phyloP scores from a whole-genome alignment of 2,329 filamentous ascomycete species.

The Microcyclospora pomicola region DNA sequence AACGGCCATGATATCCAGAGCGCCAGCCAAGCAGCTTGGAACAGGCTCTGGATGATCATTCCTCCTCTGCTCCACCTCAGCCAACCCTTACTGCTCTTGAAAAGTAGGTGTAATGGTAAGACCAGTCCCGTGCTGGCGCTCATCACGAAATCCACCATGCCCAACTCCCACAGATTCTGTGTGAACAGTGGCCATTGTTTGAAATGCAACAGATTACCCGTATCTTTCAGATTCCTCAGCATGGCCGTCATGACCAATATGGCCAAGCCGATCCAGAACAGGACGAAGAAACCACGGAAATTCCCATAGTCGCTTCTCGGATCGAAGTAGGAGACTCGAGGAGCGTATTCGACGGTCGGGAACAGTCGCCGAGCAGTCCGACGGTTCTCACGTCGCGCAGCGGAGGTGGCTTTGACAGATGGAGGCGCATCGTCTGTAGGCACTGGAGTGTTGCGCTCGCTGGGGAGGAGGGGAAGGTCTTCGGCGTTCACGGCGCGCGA shows the following conservation, averaged over 20 bases:
- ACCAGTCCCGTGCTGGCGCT: conserved; percentile 58
- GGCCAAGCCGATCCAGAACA: conserved; percentile 93
- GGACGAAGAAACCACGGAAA: conserved; percentile 92
- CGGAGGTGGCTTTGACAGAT: conserved; percentile 73
- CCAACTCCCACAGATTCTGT: conserved; percentile 77
- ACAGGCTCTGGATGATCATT: conserved; percentile 70
- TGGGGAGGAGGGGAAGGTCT: conserved; percentile 1
- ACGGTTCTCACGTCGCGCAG: conserved; percentile 68
- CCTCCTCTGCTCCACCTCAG: conserved; percentile 65
- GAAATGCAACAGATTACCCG: conserved; percentile 70
- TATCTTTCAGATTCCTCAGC: conserved; percentile 86
- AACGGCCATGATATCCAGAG: conserved; percentile 74
- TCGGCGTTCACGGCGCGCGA: conserved; percentile 3
- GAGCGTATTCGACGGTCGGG: conserved; percentile 81
- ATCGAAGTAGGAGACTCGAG: conserved; percentile 90
- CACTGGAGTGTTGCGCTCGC: conserved; percentile 36
- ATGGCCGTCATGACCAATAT: conserved; percentile 97
- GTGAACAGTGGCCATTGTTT: conserved; percentile 82
- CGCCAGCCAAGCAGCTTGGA: conserved; percentile 63
- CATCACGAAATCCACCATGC: conserved; percentile 73
- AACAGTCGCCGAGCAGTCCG: conserved; percentile 54
- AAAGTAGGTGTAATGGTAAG: conserved; percentile 58
- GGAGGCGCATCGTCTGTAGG: conserved; percentile 83
- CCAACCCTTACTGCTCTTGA: conserved; percentile 41
- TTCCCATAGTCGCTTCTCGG: conserved; percentile 82